Conservation (phyloP, 148 eudicot species). For the Chenopodium formosanum region DNA sequence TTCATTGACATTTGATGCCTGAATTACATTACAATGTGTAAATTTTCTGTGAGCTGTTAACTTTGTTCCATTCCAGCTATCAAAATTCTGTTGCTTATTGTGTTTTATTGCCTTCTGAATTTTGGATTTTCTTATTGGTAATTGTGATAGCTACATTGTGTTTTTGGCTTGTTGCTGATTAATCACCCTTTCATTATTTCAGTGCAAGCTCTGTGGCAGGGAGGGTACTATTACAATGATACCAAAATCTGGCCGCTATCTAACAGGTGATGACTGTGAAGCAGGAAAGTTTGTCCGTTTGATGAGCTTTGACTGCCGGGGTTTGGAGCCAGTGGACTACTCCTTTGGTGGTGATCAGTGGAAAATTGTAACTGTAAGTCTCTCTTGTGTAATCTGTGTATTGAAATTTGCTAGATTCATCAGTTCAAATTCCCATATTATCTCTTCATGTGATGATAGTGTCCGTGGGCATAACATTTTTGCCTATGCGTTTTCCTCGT, state of each 20-base stretch:
- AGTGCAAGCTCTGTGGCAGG: slow-evolving; percentile 88
- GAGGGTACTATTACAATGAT: slow-evolving; percentile 74
- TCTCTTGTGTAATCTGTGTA: not conserved
- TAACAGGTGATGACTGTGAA: slow-evolving; percentile 50
- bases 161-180: not conserved
- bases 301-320: slow-evolving; percentile 88
- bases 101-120: not conserved
- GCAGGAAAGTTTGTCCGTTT: slow-evolving; percentile 49
- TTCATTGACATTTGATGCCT: not conserved
- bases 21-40: not conserved
- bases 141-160: not conserved
- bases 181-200: slow-evolving; percentile 19
- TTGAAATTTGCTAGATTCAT: not conserved
- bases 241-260: slow-evolving; percentile 54
- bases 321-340: slow-evolving; percentile 74
- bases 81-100: not conserved
- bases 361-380: slow-evolving; percentile 80
- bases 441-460: not conserved
- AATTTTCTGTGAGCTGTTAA: not conserved
- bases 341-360: slow-evolving; percentile 63
- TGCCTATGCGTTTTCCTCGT: not conserved
- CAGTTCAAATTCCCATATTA: not conserved
- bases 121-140: not conserved
- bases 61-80: not conserved
- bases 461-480: not conserved